A percentile compares a stretch with the other conserved stretches of the same genome.
These are phyloP conservation scores for Beverwykella pulmonaria DNA, from an alignment of 495 filamentous ascomycete genomes.

Conservation along the genomic window DNA sequence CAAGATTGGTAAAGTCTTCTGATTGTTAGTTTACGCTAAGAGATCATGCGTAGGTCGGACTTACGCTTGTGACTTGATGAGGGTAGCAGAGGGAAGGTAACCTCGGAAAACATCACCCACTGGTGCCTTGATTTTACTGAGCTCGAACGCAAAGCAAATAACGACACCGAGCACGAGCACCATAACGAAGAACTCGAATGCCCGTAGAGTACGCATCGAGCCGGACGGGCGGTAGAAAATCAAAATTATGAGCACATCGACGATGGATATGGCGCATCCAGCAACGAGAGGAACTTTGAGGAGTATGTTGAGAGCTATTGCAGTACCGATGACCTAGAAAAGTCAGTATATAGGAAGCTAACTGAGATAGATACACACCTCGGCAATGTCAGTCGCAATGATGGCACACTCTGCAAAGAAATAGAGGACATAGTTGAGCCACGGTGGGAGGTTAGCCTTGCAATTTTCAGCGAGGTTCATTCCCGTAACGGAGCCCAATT, in stretches of 20 bases:
- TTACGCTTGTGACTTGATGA: slow-evolving; percentile 70
- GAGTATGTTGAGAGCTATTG: slow-evolving; percentile 86
- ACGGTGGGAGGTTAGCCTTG: slow-evolving; percentile 71
- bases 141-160: slow-evolving; percentile 87
- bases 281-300: slow-evolving; percentile 80
- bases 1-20: slow-evolving; percentile 82
- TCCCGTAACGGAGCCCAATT: slow-evolving; percentile 83
- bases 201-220: slow-evolving; percentile 69
- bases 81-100: slow-evolving; percentile 75
- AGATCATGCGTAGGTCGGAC: slow-evolving; percentile 12
- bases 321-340: slow-evolving; percentile 78
- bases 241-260: slow-evolving; percentile 82
- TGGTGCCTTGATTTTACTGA: slow-evolving; percentile 73
- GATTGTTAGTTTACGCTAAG: slow-evolving; percentile 9
- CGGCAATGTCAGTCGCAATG: slow-evolving; percentile 87
- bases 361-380: slow-evolving; percentile 50
- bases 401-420: slow-evolving; percentile 77
- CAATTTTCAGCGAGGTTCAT: slow-evolving; percentile 80
- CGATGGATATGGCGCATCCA: slow-evolving; percentile 82
- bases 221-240: slow-evolving; percentile 81
- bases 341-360: neutral
- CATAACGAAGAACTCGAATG: slow-evolving; percentile 83
- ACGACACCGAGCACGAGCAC: slow-evolving; percentile 80
- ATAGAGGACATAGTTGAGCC: slow-evolving; percentile 76
- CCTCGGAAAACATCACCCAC: slow-evolving; percentile 79